Evolutionary conservation across 257 asterid genomes (phyloP), one percentile per base, ranked within the genome.

Genomic region (Parsonsia alboflavescens): DNA sequence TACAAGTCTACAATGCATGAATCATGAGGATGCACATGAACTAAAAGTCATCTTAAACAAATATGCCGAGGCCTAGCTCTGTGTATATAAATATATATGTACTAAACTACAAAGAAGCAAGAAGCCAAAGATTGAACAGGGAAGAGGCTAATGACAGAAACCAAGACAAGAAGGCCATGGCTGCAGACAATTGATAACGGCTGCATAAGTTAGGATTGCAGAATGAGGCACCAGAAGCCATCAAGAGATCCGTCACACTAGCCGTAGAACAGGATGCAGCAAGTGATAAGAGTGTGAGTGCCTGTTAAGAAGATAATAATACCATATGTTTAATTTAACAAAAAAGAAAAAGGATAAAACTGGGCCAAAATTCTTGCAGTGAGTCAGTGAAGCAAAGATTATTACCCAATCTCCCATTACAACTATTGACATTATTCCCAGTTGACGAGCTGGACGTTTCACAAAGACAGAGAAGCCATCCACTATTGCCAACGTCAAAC

Each of bases 121-220:
- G 91, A 67, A 87, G 86, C 98, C 98, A 93, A 19, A 91, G 92
- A 75, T 93, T 91, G 91, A 93, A 86, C 78, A 93, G 93, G n/a
- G 88, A 84, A 0, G 98, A 89, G n/a, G 93, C 85, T 7, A 91
- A 72, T 24, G 86, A 88, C 9, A 93, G 84, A 86, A 87, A 89
- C 97, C 98, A 93, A 13, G 97, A 86, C 81, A 93, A 71, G 87
- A 93, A 88, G 42, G 97, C 96, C 98, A 89, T 93, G 6, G 96
- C 89, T 61, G 98, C 96, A 12, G 98, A 86, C 59, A 88, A 76
- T 74, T 89, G 96, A 76, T 91, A 93, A 54, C 97, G 82, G 28
- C 85, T 83, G 82, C 98, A 93, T 77, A 91, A 49, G 70, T 82
- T 88, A 7, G 63, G 81, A 41, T 52, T n/a, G 54, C 97, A 93